Evolutionary conservation across 2,329 filamentous ascomycete species (phyloP), one percentile per base, ranked within the genome.

Genomic region (Volutella citrinella): DNA sequence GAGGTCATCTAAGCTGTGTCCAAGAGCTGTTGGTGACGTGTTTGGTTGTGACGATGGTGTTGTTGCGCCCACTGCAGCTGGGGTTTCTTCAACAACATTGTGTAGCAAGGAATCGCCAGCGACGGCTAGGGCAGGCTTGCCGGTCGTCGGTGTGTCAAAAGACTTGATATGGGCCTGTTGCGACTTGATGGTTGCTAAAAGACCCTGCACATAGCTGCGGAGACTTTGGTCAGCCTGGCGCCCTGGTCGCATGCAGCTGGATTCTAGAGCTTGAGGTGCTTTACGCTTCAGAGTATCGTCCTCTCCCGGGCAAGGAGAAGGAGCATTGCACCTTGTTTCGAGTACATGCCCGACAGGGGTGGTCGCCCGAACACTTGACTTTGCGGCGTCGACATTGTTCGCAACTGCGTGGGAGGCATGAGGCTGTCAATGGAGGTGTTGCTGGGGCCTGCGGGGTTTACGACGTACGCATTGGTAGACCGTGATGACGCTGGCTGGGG

Each of bases 361-460:
- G 45, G 8, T 45, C 38, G 3, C 54, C 54, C 4, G 54, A 55
- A 19, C 54, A 56, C 30, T 56, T 56, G 14, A 56, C 50, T 34
- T 56, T 56, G 19, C 50, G 40, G 13, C 45, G 44, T 4, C 54
- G 47, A 22, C 54, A 56, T 9, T 35, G 30, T 19, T 48, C 47
- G 25, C 49, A 50, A 3, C 49, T 52, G 23, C 16, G 4, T 19
- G 15, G 11, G 31, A 22, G 18, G 5, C 17, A 16, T n/a, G 19
- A 14, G 29, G 7, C 12, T 16, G 7, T 3, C n/a, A n/a, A 18
- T n/a, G n/a, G n/a, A n/a, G n/a, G n/a, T n/a, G n/a, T n/a, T n/a
- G n/a, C n/a, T n/a, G n/a, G n/a, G n/a, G n/a, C n/a, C n/a, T n/a
- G n/a, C n/a, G n/a, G n/a, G 13, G 17, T 16, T 33, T 27, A 10